Evolutionary conservation across 1,139 yeast species (phyloP).

Genomic region (Candida tetrigidarum): DNA sequence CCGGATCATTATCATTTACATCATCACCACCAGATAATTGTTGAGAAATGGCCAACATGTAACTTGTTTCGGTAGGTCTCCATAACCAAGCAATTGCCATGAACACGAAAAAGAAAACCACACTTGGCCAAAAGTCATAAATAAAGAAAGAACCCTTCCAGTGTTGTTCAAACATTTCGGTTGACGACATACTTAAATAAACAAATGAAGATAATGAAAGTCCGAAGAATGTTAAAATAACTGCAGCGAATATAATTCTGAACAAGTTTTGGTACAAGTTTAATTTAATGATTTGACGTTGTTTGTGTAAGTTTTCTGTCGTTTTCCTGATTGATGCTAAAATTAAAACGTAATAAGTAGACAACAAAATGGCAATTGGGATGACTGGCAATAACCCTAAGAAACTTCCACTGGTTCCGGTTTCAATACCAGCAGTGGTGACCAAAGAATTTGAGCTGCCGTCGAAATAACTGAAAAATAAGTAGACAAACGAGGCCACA

Average conservation of each 20-base stretch:
- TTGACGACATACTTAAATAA: slow-evolving; percentile 71
- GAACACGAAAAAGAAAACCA: slow-evolving; percentile 83
- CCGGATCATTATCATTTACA: slow-evolving; percentile 62
- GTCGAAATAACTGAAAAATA: slow-evolving; percentile 66
- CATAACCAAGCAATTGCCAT: slow-evolving; percentile 87
- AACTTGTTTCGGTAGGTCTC: slow-evolving; percentile 97
- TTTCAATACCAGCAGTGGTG: slow-evolving; percentile 25
- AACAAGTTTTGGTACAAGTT: slow-evolving; percentile 82
- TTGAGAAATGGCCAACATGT: slow-evolving; percentile 92
- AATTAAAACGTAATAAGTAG: slow-evolving; percentile 75
- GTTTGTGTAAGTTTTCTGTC: slow-evolving; percentile 72
- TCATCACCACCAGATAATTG: slow-evolving; percentile 79
- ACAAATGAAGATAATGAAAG: slow-evolving; percentile 72
- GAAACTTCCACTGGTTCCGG: slow-evolving; percentile 25
- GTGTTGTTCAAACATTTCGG: slow-evolving; percentile 80
- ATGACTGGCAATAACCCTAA: slow-evolving; percentile 50
- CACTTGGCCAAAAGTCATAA: slow-evolving; percentile 94
- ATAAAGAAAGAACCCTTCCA: slow-evolving; percentile 94
- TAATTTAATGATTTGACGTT: slow-evolving; percentile 90
- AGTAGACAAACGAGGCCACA: slow-evolving; percentile 65
- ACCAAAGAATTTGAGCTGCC: slow-evolving; percentile 43
- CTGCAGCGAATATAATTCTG: slow-evolving; percentile 72
- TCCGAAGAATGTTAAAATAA: slow-evolving; percentile 55
- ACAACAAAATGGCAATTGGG: slow-evolving; percentile 74
- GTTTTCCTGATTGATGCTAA: slow-evolving; percentile 76